Conservation (phyloP, 164 flowering plant species). For the Aristolochia contorta region DNA sequence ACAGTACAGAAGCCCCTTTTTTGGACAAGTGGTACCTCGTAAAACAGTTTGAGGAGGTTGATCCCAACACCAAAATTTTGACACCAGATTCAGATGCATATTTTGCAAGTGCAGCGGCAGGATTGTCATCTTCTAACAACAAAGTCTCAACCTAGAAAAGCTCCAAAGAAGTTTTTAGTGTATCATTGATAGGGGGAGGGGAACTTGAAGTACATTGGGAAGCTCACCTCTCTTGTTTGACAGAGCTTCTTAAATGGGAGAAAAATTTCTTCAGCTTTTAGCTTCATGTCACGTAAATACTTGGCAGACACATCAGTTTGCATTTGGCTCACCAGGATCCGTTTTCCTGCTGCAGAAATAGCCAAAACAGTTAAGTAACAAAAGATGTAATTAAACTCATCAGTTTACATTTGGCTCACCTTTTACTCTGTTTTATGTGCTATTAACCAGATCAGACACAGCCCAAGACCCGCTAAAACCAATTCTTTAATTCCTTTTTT, state of each 20-base stretch:
- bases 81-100: conserved; percentile 36
- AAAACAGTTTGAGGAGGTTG: conserved; percentile 30
- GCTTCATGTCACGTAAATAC: conserved; percentile 48
- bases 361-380: neutral
- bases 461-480: too few relatives aligned
- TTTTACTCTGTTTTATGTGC: too few relatives aligned
- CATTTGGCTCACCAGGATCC: conserved; percentile 35
- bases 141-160: conserved; percentile 49
- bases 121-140: conserved; percentile 64
- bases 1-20: neutral
- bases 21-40: conserved; percentile 29
- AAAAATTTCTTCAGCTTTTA: conserved; percentile 38
- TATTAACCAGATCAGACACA: too few relatives aligned
- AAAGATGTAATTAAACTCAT: neutral
- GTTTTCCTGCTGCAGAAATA: conserved; percentile 42
- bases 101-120: conserved; percentile 52
- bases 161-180: neutral
- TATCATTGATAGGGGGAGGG: neutral
- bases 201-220: neutral
- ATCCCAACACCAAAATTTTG: conserved; percentile 52
- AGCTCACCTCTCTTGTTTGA: conserved; percentile 26
- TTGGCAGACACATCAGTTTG: conserved; percentile 43
- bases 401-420: too few relatives aligned
- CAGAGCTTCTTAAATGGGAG: conserved; percentile 46
- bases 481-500: too few relatives aligned